Evolutionary conservation across 1,139 yeast genomes (phyloP).

Genomic region (Lodderomyces theae): DNA sequence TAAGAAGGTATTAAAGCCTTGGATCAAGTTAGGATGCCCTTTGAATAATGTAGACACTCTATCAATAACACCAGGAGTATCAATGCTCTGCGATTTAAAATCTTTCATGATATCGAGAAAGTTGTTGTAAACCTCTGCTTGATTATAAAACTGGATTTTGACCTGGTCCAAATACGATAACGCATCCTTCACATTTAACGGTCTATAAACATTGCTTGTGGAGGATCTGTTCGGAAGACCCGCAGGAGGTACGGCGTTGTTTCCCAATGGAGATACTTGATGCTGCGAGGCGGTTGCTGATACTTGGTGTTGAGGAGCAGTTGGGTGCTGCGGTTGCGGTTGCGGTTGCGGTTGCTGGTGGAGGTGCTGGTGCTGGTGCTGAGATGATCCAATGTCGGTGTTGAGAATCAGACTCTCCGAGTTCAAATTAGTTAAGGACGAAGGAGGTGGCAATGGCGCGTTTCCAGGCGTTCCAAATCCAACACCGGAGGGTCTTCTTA

Average conservation of each 20-base stretch:
- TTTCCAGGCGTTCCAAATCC: slow-evolving; percentile 17
- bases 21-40: slow-evolving; percentile 90
- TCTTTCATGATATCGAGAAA: slow-evolving; percentile 98
- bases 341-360: slow-evolving; percentile 10
- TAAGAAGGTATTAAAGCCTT: slow-evolving; percentile 93
- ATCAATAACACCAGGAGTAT: slow-evolving; percentile 97
- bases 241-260: slow-evolving; percentile 18
- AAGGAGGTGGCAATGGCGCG: slow-evolving; percentile 28
- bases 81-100: slow-evolving; percentile 92
- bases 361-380: slow-evolving; percentile 3
- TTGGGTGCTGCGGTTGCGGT: slow-evolving; percentile 10
- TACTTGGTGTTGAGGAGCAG: slow-evolving; percentile 9
- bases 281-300: slow-evolving; percentile 1
- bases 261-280: slow-evolving; percentile 6
- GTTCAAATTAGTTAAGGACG: slow-evolving; percentile 15
- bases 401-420: slow-evolving; percentile 5
- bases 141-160: slow-evolving; percentile 84
- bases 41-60: slow-evolving; percentile 86
- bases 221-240: slow-evolving; percentile 43
- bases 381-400: slow-evolving; percentile 1
- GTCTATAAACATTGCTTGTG: slow-evolving; percentile 62
- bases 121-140: slow-evolving; percentile 94
- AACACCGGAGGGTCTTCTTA: slow-evolving; percentile 27
- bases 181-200: slow-evolving; percentile 94
- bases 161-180: slow-evolving; percentile 93